phyloP scores from a whole-genome alignment of 306 rosid species.

The Albizia julibrissin region DNA sequence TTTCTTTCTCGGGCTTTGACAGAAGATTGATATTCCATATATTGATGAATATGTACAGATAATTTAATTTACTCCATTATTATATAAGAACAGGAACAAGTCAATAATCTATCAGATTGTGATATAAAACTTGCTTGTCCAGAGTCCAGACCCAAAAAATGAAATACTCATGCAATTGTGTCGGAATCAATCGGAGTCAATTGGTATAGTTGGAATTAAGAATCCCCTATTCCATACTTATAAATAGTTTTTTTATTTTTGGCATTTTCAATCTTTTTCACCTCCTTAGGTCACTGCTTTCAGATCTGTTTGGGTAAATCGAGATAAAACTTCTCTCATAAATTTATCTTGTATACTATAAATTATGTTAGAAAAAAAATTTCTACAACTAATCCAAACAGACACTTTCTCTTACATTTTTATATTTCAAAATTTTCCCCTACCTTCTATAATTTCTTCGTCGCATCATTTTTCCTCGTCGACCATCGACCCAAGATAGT shows the following conservation, averaged over 20 bases:
- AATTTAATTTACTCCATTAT: not conserved
- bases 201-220: not conserved
- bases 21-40: too few species aligned
- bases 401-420: too few species aligned
- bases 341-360: too few species aligned
- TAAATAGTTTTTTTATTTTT: not conserved
- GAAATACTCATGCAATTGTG: not conserved
- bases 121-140: not conserved
- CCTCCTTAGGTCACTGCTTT: not conserved
- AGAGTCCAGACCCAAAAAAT: not conserved
- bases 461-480: not conserved
- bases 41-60: not conserved
- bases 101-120: not conserved
- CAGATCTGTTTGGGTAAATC: too few species aligned
- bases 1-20: too few species aligned
- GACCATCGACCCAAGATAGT: not conserved
- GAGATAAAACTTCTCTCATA: too few species aligned
- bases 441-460: not conserved
- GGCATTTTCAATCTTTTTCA: not conserved
- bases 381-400: too few species aligned
- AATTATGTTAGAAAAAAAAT: too few species aligned
- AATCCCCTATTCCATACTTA: not conserved
- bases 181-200: conserved; percentile 16
- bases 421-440: not conserved
- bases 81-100: not conserved